phyloP scores from a whole-genome alignment of 768 basidiomycete genomes.

The Serendipita sp. region DNA sequence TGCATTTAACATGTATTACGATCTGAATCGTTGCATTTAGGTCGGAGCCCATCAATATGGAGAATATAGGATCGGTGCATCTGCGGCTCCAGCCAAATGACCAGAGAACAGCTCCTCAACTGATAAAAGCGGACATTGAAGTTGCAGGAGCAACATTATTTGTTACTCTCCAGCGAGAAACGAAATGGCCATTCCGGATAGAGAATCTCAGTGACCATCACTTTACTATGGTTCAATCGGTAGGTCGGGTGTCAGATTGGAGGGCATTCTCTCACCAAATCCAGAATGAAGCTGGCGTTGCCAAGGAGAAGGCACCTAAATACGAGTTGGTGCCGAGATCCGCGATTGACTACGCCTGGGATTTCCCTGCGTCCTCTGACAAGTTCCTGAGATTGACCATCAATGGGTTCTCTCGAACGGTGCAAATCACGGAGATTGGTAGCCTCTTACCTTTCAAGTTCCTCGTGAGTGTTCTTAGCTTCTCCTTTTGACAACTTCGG shows the following conservation, averaged over 20 bases:
- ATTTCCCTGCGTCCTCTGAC: slow-evolving; percentile 66
- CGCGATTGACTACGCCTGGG: slow-evolving; percentile 73
- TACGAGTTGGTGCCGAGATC: slow-evolving; percentile 47
- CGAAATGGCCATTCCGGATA: slow-evolving; percentile 74
- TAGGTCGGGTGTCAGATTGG: slow-evolving; percentile 18
- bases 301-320: slow-evolving; percentile 22
- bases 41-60: slow-evolving; percentile 84
- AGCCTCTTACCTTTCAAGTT: slow-evolving; percentile 81
- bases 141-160: slow-evolving; percentile 83
- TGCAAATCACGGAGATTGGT: slow-evolving; percentile 95
- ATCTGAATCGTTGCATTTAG: slow-evolving; percentile 23
- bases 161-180: slow-evolving; percentile 49
- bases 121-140: slow-evolving; percentile 62
- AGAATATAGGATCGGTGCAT: slow-evolving; percentile 75
- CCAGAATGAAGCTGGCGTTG: slow-evolving; percentile 12
- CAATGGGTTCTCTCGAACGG: slow-evolving; percentile 40
- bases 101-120: slow-evolving; percentile 24
- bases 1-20: background rate
- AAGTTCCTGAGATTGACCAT: slow-evolving; percentile 59
- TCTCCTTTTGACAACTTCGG: background rate
- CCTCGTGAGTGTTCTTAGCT: slow-evolving; percentile 28
- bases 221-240: slow-evolving; percentile 59
- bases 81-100: slow-evolving; percentile 38
- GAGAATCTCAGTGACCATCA: slow-evolving; percentile 73
- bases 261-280: background rate